Percentiles rank a stretch among this genome's conserved stretches.
phyloP scores from a whole-genome alignment of 495 filamentous ascomycete species.

The Penicillium longicatenatum region DNA sequence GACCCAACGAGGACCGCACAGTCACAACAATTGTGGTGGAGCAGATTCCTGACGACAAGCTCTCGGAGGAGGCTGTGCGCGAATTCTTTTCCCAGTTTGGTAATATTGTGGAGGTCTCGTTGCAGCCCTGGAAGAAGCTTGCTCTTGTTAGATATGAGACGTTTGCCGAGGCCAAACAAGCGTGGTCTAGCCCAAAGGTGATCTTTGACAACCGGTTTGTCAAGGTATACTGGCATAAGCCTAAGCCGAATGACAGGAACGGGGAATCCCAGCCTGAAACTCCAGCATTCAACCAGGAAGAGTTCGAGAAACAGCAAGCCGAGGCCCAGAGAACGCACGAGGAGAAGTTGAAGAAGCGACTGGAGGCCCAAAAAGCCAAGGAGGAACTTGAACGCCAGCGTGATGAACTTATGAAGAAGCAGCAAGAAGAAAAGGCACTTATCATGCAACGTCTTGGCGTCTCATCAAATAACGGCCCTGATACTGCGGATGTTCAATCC shows the following conservation, averaged over 20 bases:
- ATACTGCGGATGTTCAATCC: slow-evolving; percentile 16
- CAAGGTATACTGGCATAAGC: slow-evolving; percentile 94
- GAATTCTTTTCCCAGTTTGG: slow-evolving; percentile 88
- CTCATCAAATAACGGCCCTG: slow-evolving; percentile 36
- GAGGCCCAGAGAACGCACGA: slow-evolving; percentile 80
- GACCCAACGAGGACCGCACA: slow-evolving; percentile 71
- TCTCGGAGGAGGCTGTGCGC: slow-evolving; percentile 70
- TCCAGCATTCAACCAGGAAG: slow-evolving; percentile 69
- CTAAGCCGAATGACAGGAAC: slow-evolving; percentile 48
- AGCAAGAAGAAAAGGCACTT: slow-evolving; percentile 73
- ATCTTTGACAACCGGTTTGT: slow-evolving; percentile 98
- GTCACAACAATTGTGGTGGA: slow-evolving; percentile 87
- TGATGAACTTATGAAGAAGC: slow-evolving; percentile 71
- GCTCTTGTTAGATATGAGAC: slow-evolving; percentile 80
- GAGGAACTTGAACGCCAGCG: slow-evolving; percentile 75
- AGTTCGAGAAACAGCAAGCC: slow-evolving; percentile 73
- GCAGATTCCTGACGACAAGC: slow-evolving; percentile 87
- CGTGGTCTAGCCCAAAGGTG: slow-evolving; percentile 88
- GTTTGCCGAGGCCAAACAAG: slow-evolving; percentile 73
- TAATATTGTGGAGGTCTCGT: slow-evolving; percentile 66
- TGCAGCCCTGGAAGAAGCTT: slow-evolving; percentile 76
- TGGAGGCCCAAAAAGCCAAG: slow-evolving; percentile 71
- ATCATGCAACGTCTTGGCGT: slow-evolving; percentile 64
- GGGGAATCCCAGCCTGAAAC: slow-evolving; percentile 29
- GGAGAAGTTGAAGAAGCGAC: slow-evolving; percentile 70